Evolutionary conservation across 805 yeast genomes (phyloP).

Genomic region (Nakazawaea siamensis): DNA sequence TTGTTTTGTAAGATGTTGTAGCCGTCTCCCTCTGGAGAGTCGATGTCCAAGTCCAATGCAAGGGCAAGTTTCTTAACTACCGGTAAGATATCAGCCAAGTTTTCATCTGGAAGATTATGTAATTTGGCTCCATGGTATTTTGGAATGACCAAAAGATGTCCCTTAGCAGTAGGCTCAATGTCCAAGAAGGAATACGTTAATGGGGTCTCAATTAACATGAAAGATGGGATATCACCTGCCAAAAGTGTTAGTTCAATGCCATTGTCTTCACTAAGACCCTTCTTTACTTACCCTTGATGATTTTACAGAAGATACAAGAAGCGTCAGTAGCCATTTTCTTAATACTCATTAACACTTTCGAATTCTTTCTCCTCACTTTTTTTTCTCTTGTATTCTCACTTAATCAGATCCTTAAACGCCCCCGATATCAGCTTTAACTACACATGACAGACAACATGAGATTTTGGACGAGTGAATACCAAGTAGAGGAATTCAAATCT

Average conservation of each 20-base stretch:
- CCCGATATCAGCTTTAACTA: not conserved
- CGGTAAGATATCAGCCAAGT: conserved; percentile 79
- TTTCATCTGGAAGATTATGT: conserved; percentile 90
- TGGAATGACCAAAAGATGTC: conserved; percentile 87
- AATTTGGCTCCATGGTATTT: conserved; percentile 89
- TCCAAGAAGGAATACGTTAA: conserved; percentile 80
- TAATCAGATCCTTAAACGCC: not conserved
- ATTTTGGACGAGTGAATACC: conserved; percentile 14
- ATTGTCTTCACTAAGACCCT: not conserved
- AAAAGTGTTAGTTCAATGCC: not conserved
- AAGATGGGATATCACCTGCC: conserved; percentile 86
- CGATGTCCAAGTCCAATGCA: conserved; percentile 56
- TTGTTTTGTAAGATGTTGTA: conserved; percentile 90
- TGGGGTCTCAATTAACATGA: conserved; percentile 84
- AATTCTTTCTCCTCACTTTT: not conserved
- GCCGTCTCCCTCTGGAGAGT: conserved; percentile 61
- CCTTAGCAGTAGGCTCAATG: conserved; percentile 85
- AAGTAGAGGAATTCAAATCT: conserved; percentile 10
- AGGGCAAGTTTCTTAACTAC: conserved; percentile 79
- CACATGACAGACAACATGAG: conserved; percentile 14
- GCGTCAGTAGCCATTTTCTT: conserved; percentile 34
- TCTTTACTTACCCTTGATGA: conserved; percentile 60
- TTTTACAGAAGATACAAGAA: conserved; percentile 86
- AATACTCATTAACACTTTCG: conserved; percentile 2
- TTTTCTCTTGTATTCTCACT: not conserved